Base-by-base conservation (phyloP, 441 rosid species). In the Pelargonium cotyledonis region DNA sequence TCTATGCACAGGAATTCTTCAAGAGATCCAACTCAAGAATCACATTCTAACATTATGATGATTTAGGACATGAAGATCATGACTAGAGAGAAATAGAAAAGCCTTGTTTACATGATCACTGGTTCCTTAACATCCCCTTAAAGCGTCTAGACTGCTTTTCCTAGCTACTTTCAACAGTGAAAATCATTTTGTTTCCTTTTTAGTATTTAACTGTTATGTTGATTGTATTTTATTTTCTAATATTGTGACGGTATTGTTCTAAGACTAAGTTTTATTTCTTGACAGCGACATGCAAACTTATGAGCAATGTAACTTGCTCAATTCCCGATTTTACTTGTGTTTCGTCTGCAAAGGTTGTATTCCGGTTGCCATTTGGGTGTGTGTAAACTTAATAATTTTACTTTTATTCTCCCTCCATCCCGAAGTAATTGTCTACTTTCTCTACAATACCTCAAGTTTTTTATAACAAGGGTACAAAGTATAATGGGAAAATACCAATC, bases 301-400 rank as follows among this genome's bases (percentile, higher is more conserved):
- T 95, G 97, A 90, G 89, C 82, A 75, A 77, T 35, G 75, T 90
- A 63, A 80, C 84, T 14, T 92, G 95, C 74, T 84, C 98, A 6
- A 84, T 95, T 80, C 99, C 98, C 1, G 96, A 90, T 69, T 95
- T 95, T 78, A 90, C 99, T 1, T 90, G 97, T 65, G 80, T 92
- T 72, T 83, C 98, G 46, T 73, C 99, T 78, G 89, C 96, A 43
- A 92, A 95, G 99, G 99, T 94, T 68, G 60, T 79, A 81, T 68
- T 79, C 69, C 16, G 44, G 18, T 73, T 71, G 43, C 68, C 53
- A 53, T 21, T 51, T 70, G 51, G 51, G 55, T n/a, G 14, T 49
- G 55, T 49, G 55, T 10, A 49, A 49, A 10, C 12, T 44, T 44
- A 6, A 44, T 12, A 63, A 1, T 53, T 12, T 14, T 40, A 3